phyloP scores from a whole-genome alignment of 371 early-diverging fungal genomes.

The Entomophthora muscae region DNA sequence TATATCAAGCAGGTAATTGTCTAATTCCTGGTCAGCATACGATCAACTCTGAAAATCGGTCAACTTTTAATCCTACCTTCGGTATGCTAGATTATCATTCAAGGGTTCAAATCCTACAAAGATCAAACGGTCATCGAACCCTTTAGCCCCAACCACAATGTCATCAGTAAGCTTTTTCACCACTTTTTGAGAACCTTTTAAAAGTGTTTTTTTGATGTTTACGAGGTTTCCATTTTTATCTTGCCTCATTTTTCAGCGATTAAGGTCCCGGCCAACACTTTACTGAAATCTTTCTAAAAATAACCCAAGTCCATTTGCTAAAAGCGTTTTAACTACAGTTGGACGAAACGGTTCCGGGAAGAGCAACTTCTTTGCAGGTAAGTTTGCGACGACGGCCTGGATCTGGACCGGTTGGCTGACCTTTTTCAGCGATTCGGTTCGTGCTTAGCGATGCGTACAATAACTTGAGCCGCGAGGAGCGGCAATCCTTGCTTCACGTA shows the following conservation, averaged over 20 bases:
- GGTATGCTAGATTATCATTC: constrained; percentile 60
- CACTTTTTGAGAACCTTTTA: too few relatives aligned
- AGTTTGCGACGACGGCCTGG: too few relatives aligned
- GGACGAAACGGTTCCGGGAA: constrained; percentile 99
- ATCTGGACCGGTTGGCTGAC: too few relatives aligned
- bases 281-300: too few relatives aligned
- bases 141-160: constrained; percentile 84
- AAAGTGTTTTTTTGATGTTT: too few relatives aligned
- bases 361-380: constrained; percentile 94
- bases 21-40: background rate
- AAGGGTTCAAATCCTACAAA: constrained; percentile 97
- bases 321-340: constrained; percentile 33
- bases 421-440: constrained; percentile 93
- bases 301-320: too few relatives aligned
- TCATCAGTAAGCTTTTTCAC: constrained; percentile 52
- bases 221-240: too few relatives aligned
- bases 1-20: constrained; percentile 1
- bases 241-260: too few relatives aligned
- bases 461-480: constrained; percentile 80
- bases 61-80: background rate
- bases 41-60: background rate
- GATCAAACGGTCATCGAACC: constrained; percentile 85
- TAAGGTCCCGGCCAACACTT: too few relatives aligned
- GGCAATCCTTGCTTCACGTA: constrained; percentile 84
- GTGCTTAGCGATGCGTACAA: constrained; percentile 91